A percentile compares a stretch with the other conserved stretches of the same genome.
Conservation (phyloP, 768 basidiomycete species). For the Amanita jacksonii region DNA sequence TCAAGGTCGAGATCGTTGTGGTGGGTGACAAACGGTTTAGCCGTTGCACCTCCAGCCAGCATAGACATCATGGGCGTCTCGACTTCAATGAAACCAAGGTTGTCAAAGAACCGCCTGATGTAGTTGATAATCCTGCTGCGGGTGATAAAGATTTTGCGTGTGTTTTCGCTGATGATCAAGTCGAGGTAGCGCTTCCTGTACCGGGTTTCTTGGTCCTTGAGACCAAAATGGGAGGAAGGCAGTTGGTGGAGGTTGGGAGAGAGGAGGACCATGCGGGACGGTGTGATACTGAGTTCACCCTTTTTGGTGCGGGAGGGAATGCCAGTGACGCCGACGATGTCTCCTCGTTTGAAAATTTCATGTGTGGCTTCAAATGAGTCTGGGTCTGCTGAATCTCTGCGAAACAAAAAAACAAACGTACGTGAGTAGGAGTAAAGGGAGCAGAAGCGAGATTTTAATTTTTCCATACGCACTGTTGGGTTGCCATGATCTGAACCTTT, state of each 20-base stretch:
- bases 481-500: conserved; percentile 95
- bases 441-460: no score
- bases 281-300: conserved; percentile 88
- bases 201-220: conserved; percentile 96
- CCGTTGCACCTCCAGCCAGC: conserved; percentile 94
- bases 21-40: conserved; percentile 97
- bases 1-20: conserved; percentile 98
- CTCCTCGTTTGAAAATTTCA: conserved; percentile 87
- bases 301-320: conserved; percentile 87
- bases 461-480: conserved; percentile 49
- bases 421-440: not conserved
- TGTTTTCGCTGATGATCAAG: conserved; percentile 87
- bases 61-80: conserved; percentile 98
- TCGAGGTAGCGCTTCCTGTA: conserved; percentile 99
- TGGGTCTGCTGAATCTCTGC: conserved; percentile 55
- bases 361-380: conserved; percentile 63
- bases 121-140: conserved; percentile 89
- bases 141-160: conserved; percentile 84
- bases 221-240: conserved; percentile 83
- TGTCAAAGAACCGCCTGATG: conserved; percentile 82
- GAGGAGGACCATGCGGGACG: conserved; percentile 75
- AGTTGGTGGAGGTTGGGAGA: conserved; percentile 95
- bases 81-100: conserved; percentile 93
- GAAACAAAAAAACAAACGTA: not conserved
- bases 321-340: conserved; percentile 91